Base-by-base conservation (phyloP, 257 asterid species). In the Scutellaria galericulata region DNA sequence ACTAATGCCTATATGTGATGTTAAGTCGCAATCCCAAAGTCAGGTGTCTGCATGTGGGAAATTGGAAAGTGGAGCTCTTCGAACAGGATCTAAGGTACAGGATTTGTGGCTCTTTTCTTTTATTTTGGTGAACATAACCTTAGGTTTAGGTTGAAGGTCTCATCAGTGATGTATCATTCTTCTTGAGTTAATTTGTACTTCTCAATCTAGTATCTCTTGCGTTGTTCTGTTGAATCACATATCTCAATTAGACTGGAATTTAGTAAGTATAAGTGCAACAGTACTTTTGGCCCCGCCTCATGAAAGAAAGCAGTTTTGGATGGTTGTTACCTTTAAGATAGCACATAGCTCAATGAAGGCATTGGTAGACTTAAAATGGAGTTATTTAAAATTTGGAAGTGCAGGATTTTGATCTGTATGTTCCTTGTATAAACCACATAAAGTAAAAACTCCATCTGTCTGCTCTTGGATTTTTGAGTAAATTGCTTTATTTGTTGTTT, bases 1-100 rank as follows among this genome's bases (percentile, higher is more conserved):
- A 48, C 67, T 87, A 24, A 73, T 95, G 87, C 99, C 99, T 8
- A 80, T 95, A 22, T 89, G 96, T 64, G 99, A 95, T 85, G 85
- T 95, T 71, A 90, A 88, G 84, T 83, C 92, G 55, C 92, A 87
- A 66, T 82, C 99, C 72, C 98, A 95, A 69, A 93, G 88, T 61
- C 97, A 83, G 69, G 88, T 86, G 57, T 83, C 89, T 56, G 89
- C 76, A 15, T 84, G 91, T 46, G 99, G 99, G 81, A 92, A 92
- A 79, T 78, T 95, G 86, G 99, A 90, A 88, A 76, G 75, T 70
- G 99, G 99, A 74, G 96, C 97, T 67, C 79, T 95, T 71, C 84
- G 85, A 74, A 67, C 83, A 42, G 99, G 99, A 78, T 83, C 68
- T 50, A 92, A 95, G 99, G 99, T 92, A 80, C 72, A 51, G 1